Evolutionary conservation across 2,329 filamentous ascomycete genomes (phyloP).

Genomic region (Aspergillus tubingensis): DNA sequence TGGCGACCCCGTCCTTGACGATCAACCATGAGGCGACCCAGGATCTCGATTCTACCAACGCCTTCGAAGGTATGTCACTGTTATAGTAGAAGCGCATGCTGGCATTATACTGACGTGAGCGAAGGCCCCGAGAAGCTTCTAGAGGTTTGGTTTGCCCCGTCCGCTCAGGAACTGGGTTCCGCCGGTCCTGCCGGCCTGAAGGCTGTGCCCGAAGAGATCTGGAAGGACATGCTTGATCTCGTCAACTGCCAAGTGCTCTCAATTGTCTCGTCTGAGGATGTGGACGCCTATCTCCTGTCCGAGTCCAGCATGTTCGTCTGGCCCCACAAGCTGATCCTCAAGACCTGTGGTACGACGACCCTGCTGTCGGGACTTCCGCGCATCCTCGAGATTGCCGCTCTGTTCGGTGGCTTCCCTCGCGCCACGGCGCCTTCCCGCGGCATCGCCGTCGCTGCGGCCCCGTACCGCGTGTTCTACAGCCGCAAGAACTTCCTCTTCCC

Average conservation of each 20-base stretch:
- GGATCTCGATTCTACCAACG: conserved; percentile 91
- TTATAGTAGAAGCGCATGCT: too few relatives aligned
- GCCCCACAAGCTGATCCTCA: conserved; percentile 98
- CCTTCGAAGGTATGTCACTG: conserved; percentile 75
- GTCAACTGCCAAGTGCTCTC: conserved; percentile 99
- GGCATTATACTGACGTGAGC: conserved; percentile 22
- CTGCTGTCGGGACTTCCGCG: conserved; percentile 85
- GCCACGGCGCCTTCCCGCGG: conserved; percentile 68
- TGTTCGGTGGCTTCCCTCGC: conserved; percentile 85
- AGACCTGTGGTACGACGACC: conserved; percentile 97
- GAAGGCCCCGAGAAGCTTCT: conserved; percentile 91
- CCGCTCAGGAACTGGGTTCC: conserved; percentile 67
- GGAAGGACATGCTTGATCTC: conserved; percentile 96
- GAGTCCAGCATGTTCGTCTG: conserved; percentile 99
- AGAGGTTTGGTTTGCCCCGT: conserved; percentile 95
- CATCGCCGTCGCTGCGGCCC: conserved; percentile 75
- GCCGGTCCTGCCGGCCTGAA: conserved; percentile 79
- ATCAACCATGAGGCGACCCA: conserved; percentile 95
- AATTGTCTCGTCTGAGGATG: conserved; percentile 85
- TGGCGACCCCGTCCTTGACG: conserved; percentile 83
- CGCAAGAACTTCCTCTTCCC: conserved; percentile 98
- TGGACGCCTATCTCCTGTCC: conserved; percentile 94
- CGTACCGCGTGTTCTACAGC: conserved; percentile 97
- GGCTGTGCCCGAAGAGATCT: conserved; percentile 76
- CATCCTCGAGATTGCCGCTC: conserved; percentile 86